Base-by-base conservation (phyloP, 23 red algal genomes). In the Rhodosorus marinus region DNA sequence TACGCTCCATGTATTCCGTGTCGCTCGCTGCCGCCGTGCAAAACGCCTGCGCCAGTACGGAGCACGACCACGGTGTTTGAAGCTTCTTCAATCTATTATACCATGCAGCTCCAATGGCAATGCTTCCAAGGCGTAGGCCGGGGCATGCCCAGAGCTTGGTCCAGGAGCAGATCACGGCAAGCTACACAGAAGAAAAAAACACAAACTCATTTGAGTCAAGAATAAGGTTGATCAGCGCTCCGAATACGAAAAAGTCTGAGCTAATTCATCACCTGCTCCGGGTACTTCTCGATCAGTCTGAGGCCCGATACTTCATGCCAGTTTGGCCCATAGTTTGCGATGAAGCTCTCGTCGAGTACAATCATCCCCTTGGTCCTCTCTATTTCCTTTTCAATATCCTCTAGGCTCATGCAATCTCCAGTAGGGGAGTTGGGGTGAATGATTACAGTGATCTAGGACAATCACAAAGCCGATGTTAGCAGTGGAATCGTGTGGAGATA, bases 141-240 rank as follows among this genome's bases (percentile, higher is more conserved):
- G 90, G 90, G 54, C 90, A 98, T 4, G 68, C 62, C 90, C 90
- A 98, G 33, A 98, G 42, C 68, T 98, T 98, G 23, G 90, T 98
- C 90, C 90, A 98, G 7, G 69, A 79, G 20, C 57, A 49, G 30
- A 98, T 54, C 20, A 98, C 90, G 17, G n/a, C n/a, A n/a, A n/a
- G n/a, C n/a, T n/a, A n/a, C n/a, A n/a, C n/a, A n/a, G n/a, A n/a
- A n/a, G n/a, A n/a, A n/a, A n/a, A n/a, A n/a, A n/a, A n/a, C n/a
- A n/a, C n/a, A n/a, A n/a, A n/a, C n/a, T n/a, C n/a, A n/a, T n/a
- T n/a, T n/a, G n/a, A n/a, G n/a, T n/a, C n/a, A n/a, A n/a, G n/a
- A n/a, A n/a, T n/a, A n/a, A n/a, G n/a, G n/a, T n/a, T n/a, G n/a
- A n/a, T n/a, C n/a, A n/a, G n/a, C n/a, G n/a, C n/a, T n/a, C n/a